These are phyloP conservation scores for Cordyceps pruinosa DNA, from an alignment of 2,329 filamentous ascomycete species.

Conservation along the genomic window DNA sequence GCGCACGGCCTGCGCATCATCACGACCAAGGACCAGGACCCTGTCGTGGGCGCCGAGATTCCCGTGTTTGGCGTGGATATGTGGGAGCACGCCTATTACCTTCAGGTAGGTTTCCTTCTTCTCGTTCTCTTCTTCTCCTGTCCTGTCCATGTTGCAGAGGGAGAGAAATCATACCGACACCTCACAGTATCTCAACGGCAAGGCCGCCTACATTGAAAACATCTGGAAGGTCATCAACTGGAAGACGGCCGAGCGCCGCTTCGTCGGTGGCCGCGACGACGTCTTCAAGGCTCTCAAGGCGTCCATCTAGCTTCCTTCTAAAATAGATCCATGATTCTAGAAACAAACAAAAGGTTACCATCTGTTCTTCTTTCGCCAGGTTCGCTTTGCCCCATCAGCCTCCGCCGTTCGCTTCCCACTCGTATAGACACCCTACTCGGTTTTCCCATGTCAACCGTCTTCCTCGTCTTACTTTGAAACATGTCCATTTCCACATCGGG, in stretches of 20 bases:
- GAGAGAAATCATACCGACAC: no score
- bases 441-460: no score
- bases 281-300: conserved; percentile 39
- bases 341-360: no score
- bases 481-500: not conserved
- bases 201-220: conserved; percentile 66
- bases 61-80: conserved; percentile 77
- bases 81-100: conserved; percentile 91
- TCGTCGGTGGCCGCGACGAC: conserved; percentile 40
- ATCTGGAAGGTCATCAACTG: conserved; percentile 77
- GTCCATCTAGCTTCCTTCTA: conserved; percentile 26
- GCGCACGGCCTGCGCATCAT: conserved; percentile 58
- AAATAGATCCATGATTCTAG: no score
- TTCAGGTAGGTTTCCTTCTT: conserved; percentile 49
- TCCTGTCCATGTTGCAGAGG: no score
- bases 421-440: not conserved
- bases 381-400: not conserved
- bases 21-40: conserved; percentile 83
- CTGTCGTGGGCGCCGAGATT: conserved; percentile 56
- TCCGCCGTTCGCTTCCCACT: not conserved
- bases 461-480: not conserved
- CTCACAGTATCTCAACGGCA: conserved; percentile 65
- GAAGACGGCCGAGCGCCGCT: conserved; percentile 61
- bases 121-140: not conserved
- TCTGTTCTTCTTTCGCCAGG: no score